Percentiles rank a stretch among this genome's conserved stretches.
These are phyloP conservation scores for Neurospora sp. DNA, from an alignment of 495 filamentous ascomycete genomes.

Conservation along the genomic window DNA sequence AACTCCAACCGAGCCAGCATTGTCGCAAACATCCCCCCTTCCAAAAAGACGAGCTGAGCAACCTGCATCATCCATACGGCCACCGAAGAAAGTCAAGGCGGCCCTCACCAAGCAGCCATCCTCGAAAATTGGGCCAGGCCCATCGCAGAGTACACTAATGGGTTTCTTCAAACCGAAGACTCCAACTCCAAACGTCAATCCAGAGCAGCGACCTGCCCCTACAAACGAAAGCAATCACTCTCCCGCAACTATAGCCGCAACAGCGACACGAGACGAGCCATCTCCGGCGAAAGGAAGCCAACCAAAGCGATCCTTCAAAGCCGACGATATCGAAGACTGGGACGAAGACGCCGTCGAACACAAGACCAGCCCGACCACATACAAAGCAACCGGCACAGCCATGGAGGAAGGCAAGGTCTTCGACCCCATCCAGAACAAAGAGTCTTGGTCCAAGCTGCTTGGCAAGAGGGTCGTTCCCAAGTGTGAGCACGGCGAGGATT, in stretches of 20 bases:
- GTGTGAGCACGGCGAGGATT: conserved; percentile 86
- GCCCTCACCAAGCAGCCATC: conserved; percentile 24
- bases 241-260: background rate
- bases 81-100: conserved; percentile 31
- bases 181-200: conserved; percentile 13
- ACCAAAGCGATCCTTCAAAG: background rate
- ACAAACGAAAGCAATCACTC: background rate
- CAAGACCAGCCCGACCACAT: background rate
- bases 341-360: background rate
- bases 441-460: conserved; percentile 80
- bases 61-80: conserved; percentile 11
- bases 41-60: conserved; percentile 27
- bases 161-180: conserved; percentile 71
- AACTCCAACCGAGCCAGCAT: conserved; percentile 5
- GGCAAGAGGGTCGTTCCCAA: conserved; percentile 60
- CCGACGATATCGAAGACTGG: background rate
- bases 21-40: conserved; percentile 9
- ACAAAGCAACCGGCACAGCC: background rate
- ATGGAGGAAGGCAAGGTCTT: conserved; percentile 26
- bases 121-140: conserved; percentile 20
- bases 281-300: background rate
- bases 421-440: conserved; percentile 64
- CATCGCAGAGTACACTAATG: conserved; percentile 65
- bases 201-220: background rate
- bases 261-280: background rate